These are phyloP conservation scores for Phialophora expanda DNA, from an alignment of 2,329 filamentous ascomycete genomes.

Conservation along the genomic window DNA sequence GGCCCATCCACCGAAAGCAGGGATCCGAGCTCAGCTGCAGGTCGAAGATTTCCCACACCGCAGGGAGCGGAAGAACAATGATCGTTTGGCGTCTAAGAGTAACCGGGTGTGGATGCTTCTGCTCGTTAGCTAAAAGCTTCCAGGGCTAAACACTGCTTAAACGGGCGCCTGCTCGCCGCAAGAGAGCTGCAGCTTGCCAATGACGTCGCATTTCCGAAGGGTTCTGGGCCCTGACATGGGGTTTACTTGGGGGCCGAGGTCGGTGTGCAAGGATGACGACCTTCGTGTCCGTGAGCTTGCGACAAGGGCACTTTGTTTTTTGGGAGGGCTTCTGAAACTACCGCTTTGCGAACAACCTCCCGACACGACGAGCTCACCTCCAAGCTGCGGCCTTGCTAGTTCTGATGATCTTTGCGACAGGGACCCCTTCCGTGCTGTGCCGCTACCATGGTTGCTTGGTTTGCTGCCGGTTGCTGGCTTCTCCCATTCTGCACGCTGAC, in stretches of 20 bases:
- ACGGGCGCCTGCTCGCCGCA: slow-evolving; percentile 4
- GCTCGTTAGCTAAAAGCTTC: slow-evolving; percentile 19
- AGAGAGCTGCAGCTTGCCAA: slow-evolving; percentile 16
- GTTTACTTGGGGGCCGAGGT: slow-evolving; percentile 7
- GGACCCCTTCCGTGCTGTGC: neutral
- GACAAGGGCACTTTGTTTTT: neutral
- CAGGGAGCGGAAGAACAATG: neutral
- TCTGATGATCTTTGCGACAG: neutral
- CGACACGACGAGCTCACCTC: neutral
- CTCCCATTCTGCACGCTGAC: slow-evolving; percentile 22
- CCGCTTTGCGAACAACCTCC: too few relatives aligned
- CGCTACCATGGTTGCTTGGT: neutral
- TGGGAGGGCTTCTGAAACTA: neutral
- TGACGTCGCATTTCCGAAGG: slow-evolving; percentile 16
- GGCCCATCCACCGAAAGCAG: slow-evolving; percentile 3
- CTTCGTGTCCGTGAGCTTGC: neutral
- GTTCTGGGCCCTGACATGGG: slow-evolving; percentile 20
- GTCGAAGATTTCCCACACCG: neutral
- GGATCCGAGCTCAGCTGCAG: slow-evolving; percentile 14
- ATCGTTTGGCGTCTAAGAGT: slow-evolving; percentile 1
- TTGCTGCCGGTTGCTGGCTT: neutral
- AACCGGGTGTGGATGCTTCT: slow-evolving; percentile 16
- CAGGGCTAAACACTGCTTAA: slow-evolving; percentile 10
- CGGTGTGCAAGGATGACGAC: slow-evolving; percentile 4
- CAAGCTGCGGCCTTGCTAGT: neutral